These are phyloP conservation scores for Aspergillus campestris DNA, from an alignment of 495 filamentous ascomycete species.

Conservation along the genomic window DNA sequence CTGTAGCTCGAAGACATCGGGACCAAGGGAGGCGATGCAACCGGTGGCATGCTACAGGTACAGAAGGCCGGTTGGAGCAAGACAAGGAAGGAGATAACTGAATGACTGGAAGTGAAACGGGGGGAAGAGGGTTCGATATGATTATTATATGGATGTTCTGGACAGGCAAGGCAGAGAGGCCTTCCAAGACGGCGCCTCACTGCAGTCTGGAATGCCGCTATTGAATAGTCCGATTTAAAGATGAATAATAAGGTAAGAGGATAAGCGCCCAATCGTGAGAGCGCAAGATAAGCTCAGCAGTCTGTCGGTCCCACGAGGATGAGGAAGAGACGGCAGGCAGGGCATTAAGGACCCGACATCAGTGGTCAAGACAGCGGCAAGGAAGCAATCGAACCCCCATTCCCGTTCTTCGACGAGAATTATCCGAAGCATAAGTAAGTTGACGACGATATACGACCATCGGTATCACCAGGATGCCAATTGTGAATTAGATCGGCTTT, in stretches of 20 bases:
- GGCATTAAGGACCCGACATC: constrained; percentile 5
- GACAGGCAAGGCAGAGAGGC: not conserved
- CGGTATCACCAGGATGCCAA: not conserved
- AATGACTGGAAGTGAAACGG: not conserved
- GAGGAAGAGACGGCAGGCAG: not conserved
- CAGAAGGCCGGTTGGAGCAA: not conserved
- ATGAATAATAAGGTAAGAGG: constrained; percentile 5
- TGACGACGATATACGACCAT: not conserved
- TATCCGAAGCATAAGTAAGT: too few species aligned
- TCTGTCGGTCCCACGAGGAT: constrained; percentile 8
- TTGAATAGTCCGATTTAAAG: not conserved
- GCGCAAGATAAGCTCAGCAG: constrained; percentile 13
- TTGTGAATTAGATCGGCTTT: too few species aligned
- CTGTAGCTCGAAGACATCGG: constrained; percentile 26
- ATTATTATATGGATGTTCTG: too few species aligned
- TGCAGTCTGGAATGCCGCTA: not conserved
- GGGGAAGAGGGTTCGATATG: not conserved
- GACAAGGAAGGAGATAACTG: constrained; percentile 1
- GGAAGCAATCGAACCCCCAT: not conserved
- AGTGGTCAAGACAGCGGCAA: not conserved
- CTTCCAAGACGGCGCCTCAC: not conserved
- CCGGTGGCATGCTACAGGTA: constrained; percentile 26
- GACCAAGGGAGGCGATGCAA: constrained; percentile 23
- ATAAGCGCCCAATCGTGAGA: constrained; percentile 7
- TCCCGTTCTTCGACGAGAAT: too few species aligned